Evolutionary conservation across 2,329 filamentous ascomycete genomes (phyloP).

Genomic region (Botryotinia narcissicola): DNA sequence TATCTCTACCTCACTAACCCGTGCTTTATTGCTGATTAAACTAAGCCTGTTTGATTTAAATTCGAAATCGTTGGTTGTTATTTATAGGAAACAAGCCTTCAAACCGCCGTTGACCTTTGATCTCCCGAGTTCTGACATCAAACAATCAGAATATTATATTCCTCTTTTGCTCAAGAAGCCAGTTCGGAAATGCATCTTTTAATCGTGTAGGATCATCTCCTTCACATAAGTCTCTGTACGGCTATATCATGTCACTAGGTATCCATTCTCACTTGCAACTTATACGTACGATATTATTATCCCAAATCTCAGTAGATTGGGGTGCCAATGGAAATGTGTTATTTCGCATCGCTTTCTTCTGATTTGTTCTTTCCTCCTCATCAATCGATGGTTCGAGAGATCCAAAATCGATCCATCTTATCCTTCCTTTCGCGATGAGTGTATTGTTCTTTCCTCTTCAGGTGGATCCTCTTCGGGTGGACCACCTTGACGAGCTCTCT

Average conservation of each 20-base stretch:
- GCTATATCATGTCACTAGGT: not conserved
- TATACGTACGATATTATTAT: not conserved
- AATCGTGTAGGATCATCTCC: not conserved
- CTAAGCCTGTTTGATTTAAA: not conserved
- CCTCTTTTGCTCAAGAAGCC: not conserved
- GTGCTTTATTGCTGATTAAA: not conserved
- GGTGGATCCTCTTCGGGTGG: not conserved
- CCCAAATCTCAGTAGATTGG: not conserved
- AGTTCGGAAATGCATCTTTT: not conserved
- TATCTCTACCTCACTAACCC: not conserved
- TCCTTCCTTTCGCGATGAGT: not conserved
- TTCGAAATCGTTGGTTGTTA: not conserved
- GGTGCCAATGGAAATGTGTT: not conserved
- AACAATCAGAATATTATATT: not conserved
- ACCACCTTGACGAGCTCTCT: not conserved
- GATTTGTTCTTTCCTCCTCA: not conserved
- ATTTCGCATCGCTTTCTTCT: not conserved
- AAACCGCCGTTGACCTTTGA: not conserved
- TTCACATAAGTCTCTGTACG: not conserved
- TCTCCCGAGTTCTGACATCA: not conserved
- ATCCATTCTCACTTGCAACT: not conserved
- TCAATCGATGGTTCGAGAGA: not conserved
- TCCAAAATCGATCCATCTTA: not conserved
- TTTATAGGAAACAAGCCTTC: no score
- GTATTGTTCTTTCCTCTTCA: slow-evolving; percentile 5